phyloP scores from a whole-genome alignment of 2,329 filamentous ascomycete species.

The Epichloe uncinata region DNA sequence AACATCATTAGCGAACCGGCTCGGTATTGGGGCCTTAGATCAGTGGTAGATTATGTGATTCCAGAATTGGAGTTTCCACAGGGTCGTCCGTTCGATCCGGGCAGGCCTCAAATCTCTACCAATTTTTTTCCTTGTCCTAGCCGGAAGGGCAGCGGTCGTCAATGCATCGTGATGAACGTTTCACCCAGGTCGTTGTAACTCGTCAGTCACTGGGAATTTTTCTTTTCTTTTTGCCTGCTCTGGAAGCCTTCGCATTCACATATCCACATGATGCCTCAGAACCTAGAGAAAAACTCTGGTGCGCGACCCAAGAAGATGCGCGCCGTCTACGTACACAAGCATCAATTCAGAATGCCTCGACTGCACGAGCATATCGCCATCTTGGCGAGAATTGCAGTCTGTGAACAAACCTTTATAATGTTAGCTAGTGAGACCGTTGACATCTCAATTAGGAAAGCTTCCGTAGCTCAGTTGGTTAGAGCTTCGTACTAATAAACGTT shows the following conservation, averaged over 20 bases:
- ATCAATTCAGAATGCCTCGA: no score
- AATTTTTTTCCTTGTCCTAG: background rate
- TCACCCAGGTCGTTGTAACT: background rate
- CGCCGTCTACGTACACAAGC: no score
- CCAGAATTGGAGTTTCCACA: conserved; percentile 5
- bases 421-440: accelerated
- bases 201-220: background rate
- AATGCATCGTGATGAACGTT: no score
- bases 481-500: conserved; percentile 12
- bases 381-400: no score
- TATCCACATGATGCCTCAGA: no score
- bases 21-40: conserved; percentile 3
- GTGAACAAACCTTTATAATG: accelerated
- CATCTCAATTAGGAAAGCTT: background rate
- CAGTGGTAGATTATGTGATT: conserved; percentile 7
- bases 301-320: no score
- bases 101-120: conserved; percentile 4
- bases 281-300: no score
- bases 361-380: no score
- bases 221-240: background rate
- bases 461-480: conserved; percentile 13
- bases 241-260: no score
- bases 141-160: no score
- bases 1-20: background rate
- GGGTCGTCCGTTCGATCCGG: conserved; percentile 8